These are phyloP conservation scores for Candida golubevii DNA, from an alignment of 805 yeast species.

Conservation along the genomic window DNA sequence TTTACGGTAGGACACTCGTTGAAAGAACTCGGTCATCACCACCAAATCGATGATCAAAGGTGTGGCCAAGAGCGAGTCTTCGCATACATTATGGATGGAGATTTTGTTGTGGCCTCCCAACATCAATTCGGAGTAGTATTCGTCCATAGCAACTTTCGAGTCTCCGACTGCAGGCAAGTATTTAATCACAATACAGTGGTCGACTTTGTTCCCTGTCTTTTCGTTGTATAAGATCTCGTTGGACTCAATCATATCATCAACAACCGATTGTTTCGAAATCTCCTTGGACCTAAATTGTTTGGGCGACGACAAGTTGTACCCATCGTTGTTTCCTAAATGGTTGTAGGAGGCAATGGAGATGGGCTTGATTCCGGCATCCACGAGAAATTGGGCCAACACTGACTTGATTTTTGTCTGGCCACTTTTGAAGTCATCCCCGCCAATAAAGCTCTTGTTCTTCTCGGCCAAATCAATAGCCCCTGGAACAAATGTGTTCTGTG, in stretches of 20 bases:
- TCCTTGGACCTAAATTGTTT: constrained; percentile 94
- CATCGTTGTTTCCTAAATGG: constrained; percentile 96
- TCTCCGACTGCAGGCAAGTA: constrained; percentile 94
- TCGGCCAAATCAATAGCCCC: constrained; percentile 91
- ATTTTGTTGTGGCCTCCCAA: constrained; percentile 96
- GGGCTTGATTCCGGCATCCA: constrained; percentile 96
- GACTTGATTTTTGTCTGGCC: constrained; percentile 96
- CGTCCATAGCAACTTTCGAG: constrained; percentile 97
- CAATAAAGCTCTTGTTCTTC: constrained; percentile 68
- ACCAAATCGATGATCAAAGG: constrained; percentile 91
- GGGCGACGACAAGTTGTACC: constrained; percentile 86
- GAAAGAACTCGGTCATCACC: constrained; percentile 83
- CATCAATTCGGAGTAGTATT: constrained; percentile 94
- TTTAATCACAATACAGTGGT: constrained; percentile 93
- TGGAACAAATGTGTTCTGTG: constrained; percentile 96
- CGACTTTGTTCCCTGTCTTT: constrained; percentile 71
- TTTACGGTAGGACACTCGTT: constrained; percentile 77
- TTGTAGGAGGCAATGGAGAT: constrained; percentile 92
- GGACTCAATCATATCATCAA: constrained; percentile 89
- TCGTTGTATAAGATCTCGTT: constrained; percentile 81
- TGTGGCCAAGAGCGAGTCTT: constrained; percentile 90
- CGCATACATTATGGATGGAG: constrained; percentile 92
- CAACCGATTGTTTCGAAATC: constrained; percentile 87
- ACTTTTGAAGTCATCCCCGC: constrained; percentile 95
- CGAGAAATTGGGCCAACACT: constrained; percentile 92